Evolutionary conservation across 805 yeast genomes (phyloP).

Genomic region (Jamesozyma lodderae): DNA sequence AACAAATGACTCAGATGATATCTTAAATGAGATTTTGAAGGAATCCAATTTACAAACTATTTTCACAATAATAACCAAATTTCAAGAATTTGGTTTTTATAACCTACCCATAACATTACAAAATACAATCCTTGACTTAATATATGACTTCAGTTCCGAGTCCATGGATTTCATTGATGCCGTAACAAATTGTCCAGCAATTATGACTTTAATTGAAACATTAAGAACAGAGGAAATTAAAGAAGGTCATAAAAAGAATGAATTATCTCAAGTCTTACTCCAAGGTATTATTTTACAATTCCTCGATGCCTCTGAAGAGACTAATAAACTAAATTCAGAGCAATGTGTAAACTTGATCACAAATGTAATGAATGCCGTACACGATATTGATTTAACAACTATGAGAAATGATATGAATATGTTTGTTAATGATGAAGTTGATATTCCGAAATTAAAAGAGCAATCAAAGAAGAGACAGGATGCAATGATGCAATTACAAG

Average conservation of each 20-base stretch:
- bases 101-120: conserved; percentile 37
- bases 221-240: conserved; percentile 1
- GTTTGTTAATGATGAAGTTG: conserved; percentile 6
- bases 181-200: conserved; percentile 10
- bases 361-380: conserved; percentile 20
- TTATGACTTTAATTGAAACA: conserved; percentile 1
- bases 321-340: conserved; percentile 7
- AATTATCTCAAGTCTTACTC: conserved; percentile 28
- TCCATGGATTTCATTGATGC: conserved; percentile 42
- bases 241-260: conserved; percentile 12
- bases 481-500: conserved; percentile 47
- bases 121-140: conserved; percentile 46
- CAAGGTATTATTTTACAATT: conserved; percentile 35
- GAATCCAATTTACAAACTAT: conserved; percentile 20
- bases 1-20: conserved; percentile 54
- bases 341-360: conserved; percentile 21
- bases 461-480: conserved; percentile 34
- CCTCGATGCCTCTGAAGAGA: conserved; percentile 23
- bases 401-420: conserved; percentile 20
- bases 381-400: conserved; percentile 27
- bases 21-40: conserved; percentile 36
- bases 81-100: conserved; percentile 23
- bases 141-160: conserved; percentile 53
- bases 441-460: conserved; percentile 27
- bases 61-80: conserved; percentile 21